Conservation (phyloP, 1,139 yeast species). For the Candida buenavistaensis region DNA sequence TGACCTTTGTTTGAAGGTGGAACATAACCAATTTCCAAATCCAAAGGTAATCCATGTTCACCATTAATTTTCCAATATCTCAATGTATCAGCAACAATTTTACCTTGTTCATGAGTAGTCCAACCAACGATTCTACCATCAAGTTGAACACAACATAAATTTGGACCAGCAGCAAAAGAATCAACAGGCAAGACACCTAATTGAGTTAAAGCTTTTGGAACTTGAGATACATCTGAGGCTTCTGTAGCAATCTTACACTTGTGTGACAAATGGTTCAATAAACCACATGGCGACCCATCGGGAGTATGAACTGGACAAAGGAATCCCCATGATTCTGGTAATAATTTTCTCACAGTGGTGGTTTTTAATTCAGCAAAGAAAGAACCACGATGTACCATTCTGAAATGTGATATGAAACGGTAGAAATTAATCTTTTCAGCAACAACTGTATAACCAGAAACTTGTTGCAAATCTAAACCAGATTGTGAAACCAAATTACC, state of each 20-base stretch:
- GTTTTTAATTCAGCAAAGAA: constrained; percentile 98
- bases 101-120: constrained; percentile 89
- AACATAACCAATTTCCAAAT: constrained; percentile 90
- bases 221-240: constrained; percentile 69
- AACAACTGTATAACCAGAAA: constrained; percentile 96
- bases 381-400: constrained; percentile 99
- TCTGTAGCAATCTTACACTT: constrained; percentile 85
- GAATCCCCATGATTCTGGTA: constrained; percentile 99
- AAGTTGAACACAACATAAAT: constrained; percentile 82
- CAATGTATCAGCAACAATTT: constrained; percentile 81
- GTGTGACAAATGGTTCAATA: constrained; percentile 93
- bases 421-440: constrained; percentile 98
- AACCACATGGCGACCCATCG: constrained; percentile 99
- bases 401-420: constrained; percentile 93
- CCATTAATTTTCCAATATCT: constrained; percentile 94
- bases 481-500: constrained; percentile 97
- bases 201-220: constrained; percentile 65
- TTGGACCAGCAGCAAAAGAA: constrained; percentile 84
- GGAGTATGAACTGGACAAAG: constrained; percentile 99
- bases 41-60: constrained; percentile 70
- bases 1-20: constrained; percentile 96
- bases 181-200: constrained; percentile 84
- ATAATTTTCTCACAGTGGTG: constrained; percentile 91
- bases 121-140: constrained; percentile 95
- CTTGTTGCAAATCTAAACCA: constrained; percentile 97